These are phyloP conservation scores for Colletotrichum tropicicola DNA, from an alignment of 2,329 filamentous ascomycete species.

Conservation along the genomic window DNA sequence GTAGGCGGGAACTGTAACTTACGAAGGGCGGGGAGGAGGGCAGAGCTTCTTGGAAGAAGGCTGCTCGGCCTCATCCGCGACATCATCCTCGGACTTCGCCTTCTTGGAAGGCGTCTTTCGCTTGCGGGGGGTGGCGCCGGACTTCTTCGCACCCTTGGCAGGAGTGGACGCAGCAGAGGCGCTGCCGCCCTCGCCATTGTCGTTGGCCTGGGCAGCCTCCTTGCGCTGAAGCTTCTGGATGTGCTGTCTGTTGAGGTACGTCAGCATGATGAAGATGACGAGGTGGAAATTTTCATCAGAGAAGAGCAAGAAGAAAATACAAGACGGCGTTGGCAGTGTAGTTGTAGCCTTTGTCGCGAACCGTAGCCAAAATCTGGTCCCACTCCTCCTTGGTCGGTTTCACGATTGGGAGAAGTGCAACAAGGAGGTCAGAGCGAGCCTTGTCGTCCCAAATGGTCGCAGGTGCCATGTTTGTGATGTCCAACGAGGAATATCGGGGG, in stretches of 20 bases:
- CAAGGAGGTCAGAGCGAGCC: conserved; percentile 49
- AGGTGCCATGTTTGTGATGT: conserved; percentile 9
- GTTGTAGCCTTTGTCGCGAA: conserved; percentile 45
- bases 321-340: conserved; percentile 51
- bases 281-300: neutral
- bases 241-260: conserved; percentile 48
- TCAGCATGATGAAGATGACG: conserved; percentile 18
- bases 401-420: conserved; percentile 44
- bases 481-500: conserved; percentile 16
- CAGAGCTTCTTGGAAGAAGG: conserved; percentile 31
- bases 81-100: conserved; percentile 31
- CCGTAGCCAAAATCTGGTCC: conserved; percentile 39
- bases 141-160: conserved; percentile 28
- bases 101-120: conserved; percentile 39
- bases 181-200: conserved; percentile 8
- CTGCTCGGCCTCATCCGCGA: conserved; percentile 36
- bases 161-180: conserved; percentile 30
- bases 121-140: conserved; percentile 39
- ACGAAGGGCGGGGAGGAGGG: conserved; percentile 1
- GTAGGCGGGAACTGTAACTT: neutral
- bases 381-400: conserved; percentile 45
- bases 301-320: conserved; percentile 41
- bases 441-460: conserved; percentile 42
- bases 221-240: conserved; percentile 53
- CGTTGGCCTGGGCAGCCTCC: conserved; percentile 37